phyloP scores from a whole-genome alignment of 805 yeast species.

The Metschnikowia kofuensis region DNA sequence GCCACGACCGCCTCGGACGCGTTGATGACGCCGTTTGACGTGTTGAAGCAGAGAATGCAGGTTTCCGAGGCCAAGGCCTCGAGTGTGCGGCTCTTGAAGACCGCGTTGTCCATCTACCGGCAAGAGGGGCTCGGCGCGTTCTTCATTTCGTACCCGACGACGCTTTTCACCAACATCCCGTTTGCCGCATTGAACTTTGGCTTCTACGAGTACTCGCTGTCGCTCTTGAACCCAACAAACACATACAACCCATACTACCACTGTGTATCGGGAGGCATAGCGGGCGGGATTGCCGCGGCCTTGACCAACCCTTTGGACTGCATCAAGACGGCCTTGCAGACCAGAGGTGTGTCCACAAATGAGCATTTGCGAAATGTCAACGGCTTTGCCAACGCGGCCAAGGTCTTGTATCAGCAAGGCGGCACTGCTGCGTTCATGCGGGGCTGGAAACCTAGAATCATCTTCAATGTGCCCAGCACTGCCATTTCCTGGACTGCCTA shows the following conservation, averaged over 20 bases:
- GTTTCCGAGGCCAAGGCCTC: slow-evolving; percentile 20
- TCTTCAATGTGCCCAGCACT: slow-evolving; percentile 91
- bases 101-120: slow-evolving; percentile 49
- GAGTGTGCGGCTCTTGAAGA: slow-evolving; percentile 29
- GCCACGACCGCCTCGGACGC: slow-evolving; percentile 95
- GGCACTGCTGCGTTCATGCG: slow-evolving; percentile 70
- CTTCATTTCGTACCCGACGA: slow-evolving; percentile 91
- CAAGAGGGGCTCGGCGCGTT: slow-evolving; percentile 77
- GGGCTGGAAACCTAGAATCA: slow-evolving; percentile 87
- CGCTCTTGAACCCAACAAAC: slow-evolving; percentile 72
- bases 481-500: slow-evolving; percentile 98
- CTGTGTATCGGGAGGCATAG: slow-evolving; percentile 88
- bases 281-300: slow-evolving; percentile 96
- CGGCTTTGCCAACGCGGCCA: slow-evolving; percentile 70
- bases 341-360: slow-evolving; percentile 58
- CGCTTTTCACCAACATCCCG: slow-evolving; percentile 87
- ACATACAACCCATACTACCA: slow-evolving; percentile 85
- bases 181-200: slow-evolving; percentile 94
- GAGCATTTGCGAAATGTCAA: slow-evolving; percentile 50
- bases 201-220: slow-evolving; percentile 82
- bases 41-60: slow-evolving; percentile 94
- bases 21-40: slow-evolving; percentile 96
- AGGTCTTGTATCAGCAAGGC: slow-evolving; percentile 56
- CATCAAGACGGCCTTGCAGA: slow-evolving; percentile 86
- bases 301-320: slow-evolving; percentile 93